Conservation (phyloP, 2,329 filamentous ascomycete genomes). For the Pestalotiopsis sp. region DNA sequence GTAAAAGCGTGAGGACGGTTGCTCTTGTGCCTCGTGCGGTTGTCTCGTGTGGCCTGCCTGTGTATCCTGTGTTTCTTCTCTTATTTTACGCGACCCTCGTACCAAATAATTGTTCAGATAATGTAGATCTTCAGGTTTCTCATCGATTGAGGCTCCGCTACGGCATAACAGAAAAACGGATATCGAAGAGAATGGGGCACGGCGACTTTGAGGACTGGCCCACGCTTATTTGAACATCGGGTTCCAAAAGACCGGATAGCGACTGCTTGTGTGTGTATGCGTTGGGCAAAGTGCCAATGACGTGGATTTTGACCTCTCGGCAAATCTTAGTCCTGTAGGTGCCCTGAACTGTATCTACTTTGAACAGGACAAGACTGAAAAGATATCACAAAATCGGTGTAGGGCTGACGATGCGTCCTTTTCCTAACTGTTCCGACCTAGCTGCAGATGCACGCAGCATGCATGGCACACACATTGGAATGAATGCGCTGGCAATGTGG, state of each 20-base stretch:
- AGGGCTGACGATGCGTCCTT: conserved; percentile 7
- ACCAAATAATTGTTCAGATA: neutral
- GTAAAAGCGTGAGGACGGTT: neutral
- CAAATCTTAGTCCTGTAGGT: neutral
- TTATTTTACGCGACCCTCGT: neutral
- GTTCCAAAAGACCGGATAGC: conserved; percentile 2
- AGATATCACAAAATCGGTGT: conserved; percentile 7
- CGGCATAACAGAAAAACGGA: neutral
- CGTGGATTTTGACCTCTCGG: conserved; percentile 1
- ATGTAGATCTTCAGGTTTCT: neutral
- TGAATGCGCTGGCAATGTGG: conserved; percentile 35
- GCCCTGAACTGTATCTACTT: neutral
- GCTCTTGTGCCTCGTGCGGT: neutral
- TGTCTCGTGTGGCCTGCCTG: neutral
- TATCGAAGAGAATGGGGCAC: neutral
- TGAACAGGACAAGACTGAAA: too few relatives aligned
- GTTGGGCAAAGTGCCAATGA: conserved; percentile 9
- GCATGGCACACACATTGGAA: conserved; percentile 14
- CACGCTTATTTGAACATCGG: conserved; percentile 9
- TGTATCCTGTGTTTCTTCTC: neutral
- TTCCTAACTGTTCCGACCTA: neutral
- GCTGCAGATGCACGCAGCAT: neutral
- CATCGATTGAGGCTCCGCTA: neutral
- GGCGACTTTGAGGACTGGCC: neutral
- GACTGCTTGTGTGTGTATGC: neutral